Evolutionary conservation across 306 rosid genomes (phyloP), one percentile per base, ranked within the genome.

Genomic region (Clitoria ternatea): DNA sequence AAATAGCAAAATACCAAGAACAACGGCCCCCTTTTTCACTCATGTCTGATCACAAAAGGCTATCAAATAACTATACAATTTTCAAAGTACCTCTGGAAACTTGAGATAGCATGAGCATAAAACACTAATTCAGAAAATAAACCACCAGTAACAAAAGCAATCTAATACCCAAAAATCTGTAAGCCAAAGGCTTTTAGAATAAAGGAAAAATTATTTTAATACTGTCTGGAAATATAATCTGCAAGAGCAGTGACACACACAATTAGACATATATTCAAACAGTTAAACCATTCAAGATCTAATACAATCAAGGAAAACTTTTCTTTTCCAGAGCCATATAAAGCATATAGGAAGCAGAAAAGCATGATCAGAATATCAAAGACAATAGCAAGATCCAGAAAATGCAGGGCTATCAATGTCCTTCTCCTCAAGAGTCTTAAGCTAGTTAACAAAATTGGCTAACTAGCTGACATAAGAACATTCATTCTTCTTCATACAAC

Each of bases 41-140:
- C 20, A 14, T 19, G 61, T 36, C 6, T 43, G 49, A 57, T 66
- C 15, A 20, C 36, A 49, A 49, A 64, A 48, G 19, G 14, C 7
- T 47, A 55, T 66, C 66, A 57, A 27, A 79, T 60, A 33, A 42
- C 19, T 1, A 45, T n/a, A 15, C 47, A 49, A 52, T 18, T 45
- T 72, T 47, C 50, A 64, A 36, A 66, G 49, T 19, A 57, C 26
- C 64, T 8, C 47, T n/a, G 55, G 14, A 71, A 72, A 72, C 44
- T 56, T 19, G 48, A 48, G 43, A 66, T 29, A 27, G 27, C 35
- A 39, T 15, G 52, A 27, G 52, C 35, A 7, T 59, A 10, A 13
- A 33, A 47, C 47, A 43, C 55, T 23, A 60, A 49, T 15, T 73
- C 44, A 13, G 17, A 73, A 66, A 59, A 22, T 55, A 30, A 79